These are phyloP conservation scores for Agastache rugosa DNA, from an alignment of 257 asterid genomes.

Conservation along the genomic window DNA sequence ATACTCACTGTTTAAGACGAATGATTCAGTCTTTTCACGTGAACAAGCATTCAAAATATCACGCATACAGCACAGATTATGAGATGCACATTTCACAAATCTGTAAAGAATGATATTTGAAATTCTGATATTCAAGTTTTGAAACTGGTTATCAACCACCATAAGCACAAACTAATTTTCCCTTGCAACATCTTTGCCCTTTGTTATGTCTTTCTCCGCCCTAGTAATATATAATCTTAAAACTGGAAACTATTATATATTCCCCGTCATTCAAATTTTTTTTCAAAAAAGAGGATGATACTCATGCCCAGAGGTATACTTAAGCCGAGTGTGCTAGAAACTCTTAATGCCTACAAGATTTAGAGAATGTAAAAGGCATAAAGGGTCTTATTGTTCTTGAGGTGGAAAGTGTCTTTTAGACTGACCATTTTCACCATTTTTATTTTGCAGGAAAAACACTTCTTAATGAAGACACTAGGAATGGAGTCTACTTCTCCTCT, in stretches of 20 bases:
- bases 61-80: conserved; percentile 1
- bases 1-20: not conserved
- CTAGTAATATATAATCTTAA: not conserved
- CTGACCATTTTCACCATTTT: conserved; percentile 13
- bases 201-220: not conserved
- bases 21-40: not conserved
- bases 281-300: too few species aligned
- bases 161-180: conserved; percentile 5
- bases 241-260: not conserved
- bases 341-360: not conserved
- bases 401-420: not conserved
- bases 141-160: conserved; percentile 14
- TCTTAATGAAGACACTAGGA: conserved; percentile 90
- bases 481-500: conserved; percentile 66
- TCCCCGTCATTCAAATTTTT: not conserved
- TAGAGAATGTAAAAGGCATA: not conserved
- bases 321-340: not conserved
- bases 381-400: not conserved
- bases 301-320: not conserved
- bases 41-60: not conserved
- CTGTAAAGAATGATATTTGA: not conserved
- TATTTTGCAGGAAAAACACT: conserved; percentile 89
- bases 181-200: conserved; percentile 1
- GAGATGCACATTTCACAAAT: not conserved
- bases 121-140: not conserved